Conservation (phyloP, 169 alveolate genomes). For the Toxoplasma gondii region DNA sequence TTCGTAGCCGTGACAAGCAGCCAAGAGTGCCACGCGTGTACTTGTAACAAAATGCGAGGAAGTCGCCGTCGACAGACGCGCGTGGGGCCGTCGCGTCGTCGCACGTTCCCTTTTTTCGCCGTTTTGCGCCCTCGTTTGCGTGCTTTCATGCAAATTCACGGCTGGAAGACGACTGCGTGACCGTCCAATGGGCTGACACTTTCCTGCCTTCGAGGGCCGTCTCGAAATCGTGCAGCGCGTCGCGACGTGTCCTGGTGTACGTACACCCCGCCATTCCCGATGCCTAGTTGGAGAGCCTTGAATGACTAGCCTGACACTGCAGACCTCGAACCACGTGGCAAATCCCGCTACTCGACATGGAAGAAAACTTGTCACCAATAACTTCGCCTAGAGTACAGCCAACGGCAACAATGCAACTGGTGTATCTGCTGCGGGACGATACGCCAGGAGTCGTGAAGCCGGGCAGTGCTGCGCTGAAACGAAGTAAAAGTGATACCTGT, state of each 20-base stretch:
- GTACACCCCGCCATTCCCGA: neutral
- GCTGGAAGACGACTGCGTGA: neutral
- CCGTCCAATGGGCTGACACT: neutral
- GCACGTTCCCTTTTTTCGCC: neutral
- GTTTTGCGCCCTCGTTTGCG: neutral
- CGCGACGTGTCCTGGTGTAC: neutral
- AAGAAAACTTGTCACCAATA: neutral
- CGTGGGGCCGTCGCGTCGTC: neutral
- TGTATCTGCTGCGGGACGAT: neutral
- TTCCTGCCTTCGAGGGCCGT: neutral
- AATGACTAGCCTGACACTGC: neutral
- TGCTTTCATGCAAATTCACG: neutral
- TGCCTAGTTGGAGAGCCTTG: neutral
- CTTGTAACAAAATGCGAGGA: neutral
- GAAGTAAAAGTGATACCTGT: neutral
- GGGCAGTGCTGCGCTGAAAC: conserved; percentile 2
- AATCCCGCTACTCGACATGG: neutral
- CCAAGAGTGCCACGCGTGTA: neutral
- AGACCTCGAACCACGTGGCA: neutral
- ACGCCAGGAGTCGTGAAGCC: neutral
- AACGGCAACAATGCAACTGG: neutral
- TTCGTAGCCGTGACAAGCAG: conserved; percentile 2
- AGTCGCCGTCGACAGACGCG: neutral
- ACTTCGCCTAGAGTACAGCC: neutral
- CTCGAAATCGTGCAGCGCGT: neutral